Conservation (phyloP, 495 filamentous ascomycete genomes). For the Hypoxylon lienhwacheense region DNA sequence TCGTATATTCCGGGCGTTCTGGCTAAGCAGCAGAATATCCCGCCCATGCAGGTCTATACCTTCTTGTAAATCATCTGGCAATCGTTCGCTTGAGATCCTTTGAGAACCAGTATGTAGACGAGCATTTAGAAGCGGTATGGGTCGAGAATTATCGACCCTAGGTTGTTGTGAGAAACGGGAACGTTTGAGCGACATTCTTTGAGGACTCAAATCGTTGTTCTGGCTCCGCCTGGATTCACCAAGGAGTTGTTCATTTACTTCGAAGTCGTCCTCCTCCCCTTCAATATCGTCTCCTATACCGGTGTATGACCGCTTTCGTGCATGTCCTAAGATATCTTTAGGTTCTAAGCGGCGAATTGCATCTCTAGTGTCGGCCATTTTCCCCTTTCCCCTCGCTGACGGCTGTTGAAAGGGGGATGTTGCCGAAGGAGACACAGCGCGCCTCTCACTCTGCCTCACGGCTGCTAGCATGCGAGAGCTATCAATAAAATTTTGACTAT, state of each 20-base stretch:
- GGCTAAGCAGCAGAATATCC: slow-evolving; percentile 30
- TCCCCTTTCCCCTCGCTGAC: slow-evolving; percentile 6
- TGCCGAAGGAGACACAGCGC: background rate
- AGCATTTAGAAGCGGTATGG: background rate
- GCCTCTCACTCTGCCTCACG: slow-evolving; percentile 28
- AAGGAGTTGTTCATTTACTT: slow-evolving; percentile 33
- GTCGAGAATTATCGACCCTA: background rate
- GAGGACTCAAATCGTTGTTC: background rate
- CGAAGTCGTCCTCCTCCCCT: slow-evolving; percentile 32
- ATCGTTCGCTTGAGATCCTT: background rate
- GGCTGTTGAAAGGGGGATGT: slow-evolving; percentile 6
- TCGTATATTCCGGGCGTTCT: slow-evolving; percentile 25
- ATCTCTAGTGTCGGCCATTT: slow-evolving; percentile 14
- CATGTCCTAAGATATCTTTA: slow-evolving; percentile 10
- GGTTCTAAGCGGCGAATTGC: slow-evolving; percentile 32
- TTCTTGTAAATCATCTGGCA: slow-evolving; percentile 1
- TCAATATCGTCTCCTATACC: background rate
- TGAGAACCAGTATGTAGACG: no score
- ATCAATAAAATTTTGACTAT: slow-evolving; percentile 34
- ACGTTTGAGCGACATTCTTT: slow-evolving; percentile 3
- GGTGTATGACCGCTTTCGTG: slow-evolving; percentile 11
- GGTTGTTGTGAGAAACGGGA: slow-evolving; percentile 3
- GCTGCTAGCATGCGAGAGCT: slow-evolving; percentile 23
- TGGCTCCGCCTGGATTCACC: slow-evolving; percentile 13
- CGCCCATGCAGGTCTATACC: slow-evolving; percentile 22